Evolutionary conservation across 441 rosid species (phyloP).

Genomic region (Isatis lusitanica): DNA sequence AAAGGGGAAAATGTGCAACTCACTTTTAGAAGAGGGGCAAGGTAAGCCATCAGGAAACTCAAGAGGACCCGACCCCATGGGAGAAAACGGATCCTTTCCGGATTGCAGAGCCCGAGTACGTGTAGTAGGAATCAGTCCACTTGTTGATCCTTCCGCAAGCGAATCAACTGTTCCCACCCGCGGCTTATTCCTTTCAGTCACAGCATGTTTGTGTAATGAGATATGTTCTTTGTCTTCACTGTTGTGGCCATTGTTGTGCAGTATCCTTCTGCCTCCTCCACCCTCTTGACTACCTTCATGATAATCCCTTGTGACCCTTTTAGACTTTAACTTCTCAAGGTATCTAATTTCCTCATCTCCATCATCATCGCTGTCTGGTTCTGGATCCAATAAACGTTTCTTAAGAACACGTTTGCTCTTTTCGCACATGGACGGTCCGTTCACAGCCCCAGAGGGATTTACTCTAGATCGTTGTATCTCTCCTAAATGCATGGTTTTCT

Average conservation of each 20-base stretch:
- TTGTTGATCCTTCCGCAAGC: slow-evolving; percentile 36
- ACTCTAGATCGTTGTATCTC: slow-evolving; percentile 40
- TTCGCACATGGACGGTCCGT: slow-evolving; percentile 38
- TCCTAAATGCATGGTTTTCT: slow-evolving; percentile 37
- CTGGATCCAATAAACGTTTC: slow-evolving; percentile 59
- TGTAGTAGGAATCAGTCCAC: slow-evolving; percentile 45
- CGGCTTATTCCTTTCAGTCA: slow-evolving; percentile 42
- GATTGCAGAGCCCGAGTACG: slow-evolving; percentile 59
- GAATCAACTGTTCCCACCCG: slow-evolving; percentile 42
- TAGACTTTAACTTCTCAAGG: slow-evolving; percentile 50
- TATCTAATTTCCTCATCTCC: slow-evolving; percentile 63
- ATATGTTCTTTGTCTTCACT: slow-evolving; percentile 43
- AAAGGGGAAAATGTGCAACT: slow-evolving; percentile 27
- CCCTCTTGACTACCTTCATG: slow-evolving; percentile 34
- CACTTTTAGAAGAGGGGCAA: slow-evolving; percentile 56
- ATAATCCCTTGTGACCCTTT: slow-evolving; percentile 36
- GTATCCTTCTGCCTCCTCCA: slow-evolving; percentile 26
- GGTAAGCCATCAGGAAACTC: slow-evolving; percentile 74
- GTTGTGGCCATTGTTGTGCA: slow-evolving; percentile 35
- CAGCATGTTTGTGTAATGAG: slow-evolving; percentile 42
- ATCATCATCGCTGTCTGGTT: slow-evolving; percentile 46
- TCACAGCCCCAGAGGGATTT: slow-evolving; percentile 34
- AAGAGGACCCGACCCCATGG: slow-evolving; percentile 38
- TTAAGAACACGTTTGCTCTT: slow-evolving; percentile 78
- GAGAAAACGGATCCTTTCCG: slow-evolving; percentile 47